A percentile compares a stretch with the other conserved stretches of the same genome.
Conservation (phyloP, 208 protist species). For the Herpetomonas samuelpessoai region DNA sequence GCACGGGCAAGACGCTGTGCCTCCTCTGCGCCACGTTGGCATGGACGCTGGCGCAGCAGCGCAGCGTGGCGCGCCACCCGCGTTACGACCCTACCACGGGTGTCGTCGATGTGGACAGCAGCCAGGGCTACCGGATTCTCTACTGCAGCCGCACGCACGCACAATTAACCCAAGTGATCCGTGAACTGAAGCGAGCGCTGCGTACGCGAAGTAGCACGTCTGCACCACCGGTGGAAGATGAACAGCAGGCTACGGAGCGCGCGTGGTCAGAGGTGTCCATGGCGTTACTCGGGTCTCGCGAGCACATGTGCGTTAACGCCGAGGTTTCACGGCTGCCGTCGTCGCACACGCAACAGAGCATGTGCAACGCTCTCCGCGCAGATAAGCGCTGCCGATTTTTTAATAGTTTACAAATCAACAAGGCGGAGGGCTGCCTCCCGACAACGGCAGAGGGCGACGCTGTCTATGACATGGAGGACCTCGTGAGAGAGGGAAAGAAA, state of each 20-base stretch:
- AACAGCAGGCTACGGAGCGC: background rate
- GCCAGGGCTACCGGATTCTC: slow-evolving; percentile 51
- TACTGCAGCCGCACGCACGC: slow-evolving; percentile 98
- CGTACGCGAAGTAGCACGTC: slow-evolving; percentile 42
- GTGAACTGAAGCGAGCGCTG: slow-evolving; percentile 92
- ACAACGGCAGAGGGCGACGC: slow-evolving; percentile 17
- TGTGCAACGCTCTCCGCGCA: slow-evolving; percentile 67
- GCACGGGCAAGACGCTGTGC: slow-evolving; percentile 98
- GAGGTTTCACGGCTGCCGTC: slow-evolving; percentile 70
- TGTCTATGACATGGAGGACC: slow-evolving; percentile 95
- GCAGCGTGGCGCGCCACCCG: background rate
- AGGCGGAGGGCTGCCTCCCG: slow-evolving; percentile 11
- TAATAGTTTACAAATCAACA: slow-evolving; percentile 36
- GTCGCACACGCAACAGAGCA: slow-evolving; percentile 55
- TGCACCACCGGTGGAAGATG: background rate
- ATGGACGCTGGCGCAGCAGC: slow-evolving; percentile 56
- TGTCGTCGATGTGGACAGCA: background rate
- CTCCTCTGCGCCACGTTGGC: slow-evolving; percentile 94
- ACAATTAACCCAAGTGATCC: slow-evolving; percentile 97
- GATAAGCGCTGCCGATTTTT: slow-evolving; percentile 80
- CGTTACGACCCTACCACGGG: background rate
- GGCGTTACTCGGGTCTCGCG: slow-evolving; percentile 93
- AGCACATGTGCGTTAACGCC: slow-evolving; percentile 97
- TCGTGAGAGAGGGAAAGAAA: slow-evolving; percentile 67
- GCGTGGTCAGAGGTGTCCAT: slow-evolving; percentile 46